Conservation (phyloP, 345 rosid genomes). For the Durio zibethinus region DNA sequence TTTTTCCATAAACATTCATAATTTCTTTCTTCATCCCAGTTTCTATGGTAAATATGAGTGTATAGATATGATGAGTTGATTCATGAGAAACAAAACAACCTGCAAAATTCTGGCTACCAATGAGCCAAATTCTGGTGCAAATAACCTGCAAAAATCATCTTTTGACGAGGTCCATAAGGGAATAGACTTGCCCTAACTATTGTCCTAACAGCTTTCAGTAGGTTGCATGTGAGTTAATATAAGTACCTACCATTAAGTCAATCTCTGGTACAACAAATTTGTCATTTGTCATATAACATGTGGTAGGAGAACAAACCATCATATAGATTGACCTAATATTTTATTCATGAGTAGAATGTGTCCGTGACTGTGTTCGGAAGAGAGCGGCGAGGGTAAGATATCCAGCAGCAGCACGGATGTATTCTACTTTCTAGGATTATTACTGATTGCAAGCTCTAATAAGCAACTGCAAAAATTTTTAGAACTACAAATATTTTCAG, state of each 20-base stretch:
- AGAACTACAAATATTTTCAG: neutral
- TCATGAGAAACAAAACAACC: conserved; percentile 4
- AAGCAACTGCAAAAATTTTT: conserved; percentile 1
- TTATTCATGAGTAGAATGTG: neutral
- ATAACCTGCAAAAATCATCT: neutral
- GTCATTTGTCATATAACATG: neutral
- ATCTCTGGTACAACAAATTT: neutral
- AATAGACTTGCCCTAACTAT: neutral
- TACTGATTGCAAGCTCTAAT: neutral
- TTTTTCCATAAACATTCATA: neutral
- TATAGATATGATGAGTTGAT: neutral
- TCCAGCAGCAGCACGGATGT: neutral
- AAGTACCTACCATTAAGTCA: neutral
- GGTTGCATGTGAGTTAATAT: neutral
- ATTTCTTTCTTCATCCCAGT: neutral
- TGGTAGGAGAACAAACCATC: neutral
- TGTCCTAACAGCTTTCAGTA: neutral
- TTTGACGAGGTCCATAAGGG: neutral
- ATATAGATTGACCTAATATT: neutral
- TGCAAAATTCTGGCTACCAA: neutral
- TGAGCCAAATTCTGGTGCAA: neutral
- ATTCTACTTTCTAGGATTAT: neutral
- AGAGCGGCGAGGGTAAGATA: neutral
- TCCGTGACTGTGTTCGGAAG: neutral
- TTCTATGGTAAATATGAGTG: neutral